phyloP scores from a whole-genome alignment of 148 eudicot species.

The Camellia sinensis region DNA sequence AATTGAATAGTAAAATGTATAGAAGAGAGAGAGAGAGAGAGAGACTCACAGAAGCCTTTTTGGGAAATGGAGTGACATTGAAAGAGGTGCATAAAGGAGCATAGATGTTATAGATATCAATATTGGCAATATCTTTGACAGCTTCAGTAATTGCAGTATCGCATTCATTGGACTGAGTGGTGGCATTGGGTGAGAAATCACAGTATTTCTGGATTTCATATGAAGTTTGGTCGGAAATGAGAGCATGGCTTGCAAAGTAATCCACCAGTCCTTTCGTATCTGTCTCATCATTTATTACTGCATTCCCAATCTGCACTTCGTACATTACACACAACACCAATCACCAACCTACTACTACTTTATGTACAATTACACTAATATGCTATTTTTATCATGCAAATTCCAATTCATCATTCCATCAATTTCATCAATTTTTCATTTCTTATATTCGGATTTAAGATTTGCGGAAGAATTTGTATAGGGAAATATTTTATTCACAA shows the following conservation, averaged over 20 bases:
- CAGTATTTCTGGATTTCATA: constrained; percentile 34
- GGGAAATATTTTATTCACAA: too few relatives aligned
- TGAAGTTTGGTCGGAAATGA: constrained; percentile 48
- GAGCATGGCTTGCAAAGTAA: constrained; percentile 55
- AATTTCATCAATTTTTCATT: too few relatives aligned
- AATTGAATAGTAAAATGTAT: too few relatives aligned
- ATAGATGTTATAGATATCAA: constrained; percentile 69
- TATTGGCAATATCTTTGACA: constrained; percentile 9
- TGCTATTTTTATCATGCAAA: too few relatives aligned
- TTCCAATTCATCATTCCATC: too few relatives aligned
- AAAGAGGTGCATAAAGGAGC: constrained; percentile 48
- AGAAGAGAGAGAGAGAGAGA: not conserved
- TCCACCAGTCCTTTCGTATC: constrained; percentile 62
- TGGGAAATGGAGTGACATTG: constrained; percentile 53
- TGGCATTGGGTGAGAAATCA: constrained; percentile 37
- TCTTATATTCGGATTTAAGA: too few relatives aligned
- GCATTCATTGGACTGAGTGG: constrained; percentile 28
- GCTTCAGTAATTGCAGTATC: constrained; percentile 23
- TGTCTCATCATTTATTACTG: constrained; percentile 63
- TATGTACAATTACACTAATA: too few relatives aligned
- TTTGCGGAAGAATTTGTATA: too few relatives aligned
- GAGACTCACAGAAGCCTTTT: constrained; percentile 43
- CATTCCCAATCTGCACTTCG: constrained; percentile 74
- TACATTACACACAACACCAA: not conserved
- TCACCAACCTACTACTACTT: too few relatives aligned